These are phyloP conservation scores for Exophiala mesophila DNA, from an alignment of 2,329 filamentous ascomycete species.

Conservation along the genomic window DNA sequence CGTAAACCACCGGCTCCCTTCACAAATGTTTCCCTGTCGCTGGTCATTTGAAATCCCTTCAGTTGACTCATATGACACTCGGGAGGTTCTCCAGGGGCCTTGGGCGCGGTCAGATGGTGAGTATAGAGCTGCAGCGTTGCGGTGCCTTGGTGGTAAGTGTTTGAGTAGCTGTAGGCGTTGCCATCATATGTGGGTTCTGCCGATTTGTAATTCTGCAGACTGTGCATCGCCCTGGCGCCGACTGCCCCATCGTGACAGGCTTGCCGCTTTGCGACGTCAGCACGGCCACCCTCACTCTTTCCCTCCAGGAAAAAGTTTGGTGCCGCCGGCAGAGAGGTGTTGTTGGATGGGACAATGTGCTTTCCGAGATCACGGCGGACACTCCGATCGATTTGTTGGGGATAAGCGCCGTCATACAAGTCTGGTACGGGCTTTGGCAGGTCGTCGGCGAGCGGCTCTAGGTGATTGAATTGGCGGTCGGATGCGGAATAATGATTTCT, in stretches of 20 bases:
- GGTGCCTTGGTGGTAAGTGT: conserved; percentile 35
- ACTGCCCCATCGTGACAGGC: conserved; percentile 16
- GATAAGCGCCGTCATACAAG: conserved; percentile 13
- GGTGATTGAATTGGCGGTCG: conserved; percentile 13
- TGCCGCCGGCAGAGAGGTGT: conserved; percentile 25
- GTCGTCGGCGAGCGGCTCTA: conserved; percentile 11
- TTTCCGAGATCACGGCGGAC: conserved; percentile 13
- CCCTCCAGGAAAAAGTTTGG: conserved; percentile 22
- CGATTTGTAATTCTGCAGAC: conserved; percentile 22
- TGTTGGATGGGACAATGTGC: conserved; percentile 26
- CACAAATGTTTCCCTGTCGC: conserved; percentile 30
- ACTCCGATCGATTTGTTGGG: conserved; percentile 17
- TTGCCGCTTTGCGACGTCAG: conserved; percentile 14
- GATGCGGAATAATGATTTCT: conserved; percentile 23
- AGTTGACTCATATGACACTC: conserved; percentile 41
- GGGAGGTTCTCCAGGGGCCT: conserved; percentile 23
- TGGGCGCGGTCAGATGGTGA: conserved; percentile 8
- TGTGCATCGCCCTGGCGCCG: conserved; percentile 22
- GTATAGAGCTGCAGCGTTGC: conserved; percentile 10
- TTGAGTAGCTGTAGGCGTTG: conserved; percentile 37
- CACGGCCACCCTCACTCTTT: conserved; percentile 13
- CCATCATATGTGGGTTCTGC: conserved; percentile 38
- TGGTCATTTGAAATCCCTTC: conserved; percentile 28
- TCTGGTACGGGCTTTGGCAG: conserved; percentile 14
- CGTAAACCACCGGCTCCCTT: conserved; percentile 36